A percentile compares a stretch with the other conserved stretches of the same genome.
Evolutionary conservation across 176 grass and related monocot genomes (phyloP).

Genomic region (Oryza meyeriana): DNA sequence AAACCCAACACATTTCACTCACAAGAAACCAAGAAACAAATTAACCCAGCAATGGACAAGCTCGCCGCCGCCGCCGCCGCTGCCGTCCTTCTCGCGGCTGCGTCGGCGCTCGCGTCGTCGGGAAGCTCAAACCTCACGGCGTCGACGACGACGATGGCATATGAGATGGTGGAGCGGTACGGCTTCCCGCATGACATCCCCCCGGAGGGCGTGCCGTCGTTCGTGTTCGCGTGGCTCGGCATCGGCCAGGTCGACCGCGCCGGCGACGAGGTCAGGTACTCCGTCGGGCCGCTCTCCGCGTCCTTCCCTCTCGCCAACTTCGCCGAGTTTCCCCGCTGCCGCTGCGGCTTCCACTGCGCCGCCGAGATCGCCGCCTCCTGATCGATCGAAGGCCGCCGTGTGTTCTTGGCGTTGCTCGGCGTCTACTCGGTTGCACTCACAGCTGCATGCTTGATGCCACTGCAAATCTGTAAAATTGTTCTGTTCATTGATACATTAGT

Average conservation of each 20-base stretch:
- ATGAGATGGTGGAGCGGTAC: constrained; percentile 68
- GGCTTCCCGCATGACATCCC: constrained; percentile 63
- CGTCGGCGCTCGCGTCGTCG: background rate
- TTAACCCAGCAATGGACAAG: background rate
- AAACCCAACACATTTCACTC: background rate
- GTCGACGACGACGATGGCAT: constrained; percentile 33
- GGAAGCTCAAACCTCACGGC: background rate
- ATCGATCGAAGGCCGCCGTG: background rate
- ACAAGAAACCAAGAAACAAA: no score
- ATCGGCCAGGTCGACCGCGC: constrained; percentile 24
- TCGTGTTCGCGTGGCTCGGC: constrained; percentile 38
- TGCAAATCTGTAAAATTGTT: background rate
- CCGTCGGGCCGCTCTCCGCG: constrained; percentile 38
- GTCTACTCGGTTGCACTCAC: no score
- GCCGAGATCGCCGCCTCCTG: background rate
- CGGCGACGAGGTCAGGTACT: constrained; percentile 30
- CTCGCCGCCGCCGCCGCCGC: background rate
- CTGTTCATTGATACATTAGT: background rate
- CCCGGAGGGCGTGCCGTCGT: constrained; percentile 52
- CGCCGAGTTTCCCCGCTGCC: constrained; percentile 21
- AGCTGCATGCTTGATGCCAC: background rate
- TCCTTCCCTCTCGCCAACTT: constrained; percentile 40
- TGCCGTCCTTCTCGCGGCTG: no score
- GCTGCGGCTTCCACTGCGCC: background rate
- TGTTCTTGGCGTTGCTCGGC: background rate